Conservation (phyloP, 257 asterid species). For the Ilex asprella region DNA sequence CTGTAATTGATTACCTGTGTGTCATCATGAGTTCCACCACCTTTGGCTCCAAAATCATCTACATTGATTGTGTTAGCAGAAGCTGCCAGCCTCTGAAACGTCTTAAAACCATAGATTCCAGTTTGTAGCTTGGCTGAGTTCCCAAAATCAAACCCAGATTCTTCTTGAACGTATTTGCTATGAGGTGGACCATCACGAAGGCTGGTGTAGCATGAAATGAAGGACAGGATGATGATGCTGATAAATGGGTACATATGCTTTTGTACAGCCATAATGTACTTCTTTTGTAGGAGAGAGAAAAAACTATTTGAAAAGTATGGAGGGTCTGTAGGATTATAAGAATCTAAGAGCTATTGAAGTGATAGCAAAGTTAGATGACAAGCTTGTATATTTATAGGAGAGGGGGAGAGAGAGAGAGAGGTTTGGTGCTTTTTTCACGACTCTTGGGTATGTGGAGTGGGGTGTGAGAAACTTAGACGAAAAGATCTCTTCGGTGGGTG, state of each 20-base stretch:
- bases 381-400: conserved; percentile 7
- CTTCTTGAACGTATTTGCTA: conserved; percentile 1
- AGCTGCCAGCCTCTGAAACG: too few species aligned
- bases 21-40: too few species aligned
- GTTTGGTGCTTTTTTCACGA: conserved; percentile 10
- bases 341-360: too few species aligned
- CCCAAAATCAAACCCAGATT: conserved; percentile 5
- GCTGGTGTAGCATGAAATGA: conserved; percentile 6
- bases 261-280: conserved; percentile 9
- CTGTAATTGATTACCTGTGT: too few species aligned
- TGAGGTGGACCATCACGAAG: neutral
- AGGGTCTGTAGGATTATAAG: neutral
- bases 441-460: conserved; percentile 15
- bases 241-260: conserved; percentile 1
- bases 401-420: neutral
- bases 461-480: conserved; percentile 17
- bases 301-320: conserved; percentile 1
- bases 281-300: neutral
- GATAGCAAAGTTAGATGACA: too few species aligned
- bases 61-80: too few species aligned
- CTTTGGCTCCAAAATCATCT: too few species aligned
- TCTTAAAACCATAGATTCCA: too few species aligned
- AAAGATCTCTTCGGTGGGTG: neutral
- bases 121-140: neutral
- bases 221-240: neutral